Evolutionary conservation across 176 grass and related monocot species (phyloP).

Genomic region (Melocanna baccifera): DNA sequence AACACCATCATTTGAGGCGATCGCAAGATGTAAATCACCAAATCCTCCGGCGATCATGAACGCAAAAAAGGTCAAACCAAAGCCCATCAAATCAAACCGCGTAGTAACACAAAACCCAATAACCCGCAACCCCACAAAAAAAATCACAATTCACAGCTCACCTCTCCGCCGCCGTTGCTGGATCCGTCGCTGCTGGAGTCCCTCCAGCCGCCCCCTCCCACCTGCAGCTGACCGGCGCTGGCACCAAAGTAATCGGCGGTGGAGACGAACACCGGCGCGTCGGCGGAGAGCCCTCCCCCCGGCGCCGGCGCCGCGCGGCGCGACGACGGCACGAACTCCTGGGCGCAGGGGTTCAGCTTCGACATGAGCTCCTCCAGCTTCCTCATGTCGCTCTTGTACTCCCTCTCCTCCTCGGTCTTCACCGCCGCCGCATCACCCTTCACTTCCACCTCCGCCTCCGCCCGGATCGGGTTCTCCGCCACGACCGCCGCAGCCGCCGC

Average conservation of each 20-base stretch:
- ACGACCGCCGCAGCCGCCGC: conserved; percentile 9
- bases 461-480: conserved; percentile 37
- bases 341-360: conserved; percentile 83
- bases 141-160: conserved; percentile 6
- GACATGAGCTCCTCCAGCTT: conserved; percentile 89
- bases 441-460: conserved; percentile 4
- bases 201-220: conserved; percentile 25
- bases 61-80: conserved; percentile 23
- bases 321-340: conserved; percentile 88
- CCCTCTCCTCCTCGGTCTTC: conserved; percentile 41
- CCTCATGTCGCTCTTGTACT: conserved; percentile 84
- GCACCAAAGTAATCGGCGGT: conserved; percentile 32
- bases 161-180: conserved; percentile 38
- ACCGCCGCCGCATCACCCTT: conserved; percentile 1
- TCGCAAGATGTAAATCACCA: conserved; percentile 10
- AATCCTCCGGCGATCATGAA: conserved; percentile 35
- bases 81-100: not conserved
- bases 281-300: conserved; percentile 55
- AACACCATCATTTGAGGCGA: conserved; percentile 15
- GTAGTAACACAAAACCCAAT: not conserved
- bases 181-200: conserved; percentile 90
- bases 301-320: conserved; percentile 20
- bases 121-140: not conserved
- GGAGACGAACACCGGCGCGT: conserved; percentile 80
- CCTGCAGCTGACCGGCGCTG: not conserved